phyloP scores from a whole-genome alignment of 148 eudicot genomes.

The Vaccinium darrowii region DNA sequence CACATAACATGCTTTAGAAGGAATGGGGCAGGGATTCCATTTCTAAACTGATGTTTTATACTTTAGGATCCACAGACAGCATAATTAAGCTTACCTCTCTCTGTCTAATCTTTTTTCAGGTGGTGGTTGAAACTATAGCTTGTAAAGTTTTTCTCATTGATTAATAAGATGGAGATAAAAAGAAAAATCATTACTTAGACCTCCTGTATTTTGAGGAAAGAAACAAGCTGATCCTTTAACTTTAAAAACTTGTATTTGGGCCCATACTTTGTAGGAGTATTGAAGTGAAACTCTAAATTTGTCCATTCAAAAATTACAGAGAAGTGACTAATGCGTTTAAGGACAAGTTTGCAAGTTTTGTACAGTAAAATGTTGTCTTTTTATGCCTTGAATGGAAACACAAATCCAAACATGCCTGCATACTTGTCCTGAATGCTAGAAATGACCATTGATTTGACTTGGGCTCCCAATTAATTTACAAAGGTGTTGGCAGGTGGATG shows the following conservation, averaged over 20 bases:
- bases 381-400: not conserved
- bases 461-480: not conserved
- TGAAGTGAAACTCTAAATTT: not conserved
- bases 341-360: not conserved
- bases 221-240: not conserved
- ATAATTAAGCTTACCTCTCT: not conserved
- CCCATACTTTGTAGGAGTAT: not conserved
- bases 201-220: not conserved
- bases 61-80: not conserved
- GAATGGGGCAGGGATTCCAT: not conserved
- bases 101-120: conserved; percentile 6
- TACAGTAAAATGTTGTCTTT: not conserved
- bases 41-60: not conserved
- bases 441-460: not conserved
- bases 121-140: not conserved
- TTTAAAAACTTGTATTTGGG: not conserved
- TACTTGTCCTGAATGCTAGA: not conserved
- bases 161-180: not conserved
- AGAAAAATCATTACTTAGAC: not conserved
- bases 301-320: not conserved
- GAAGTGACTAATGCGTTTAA: not conserved
- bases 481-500: not conserved
- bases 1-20: not conserved
- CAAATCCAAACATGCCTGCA: not conserved
- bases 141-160: not conserved